A percentile compares a stretch with the other conserved stretches of the same genome.
Conservation (phyloP, 305 asterid genomes). For the Fraxinus greggii region DNA sequence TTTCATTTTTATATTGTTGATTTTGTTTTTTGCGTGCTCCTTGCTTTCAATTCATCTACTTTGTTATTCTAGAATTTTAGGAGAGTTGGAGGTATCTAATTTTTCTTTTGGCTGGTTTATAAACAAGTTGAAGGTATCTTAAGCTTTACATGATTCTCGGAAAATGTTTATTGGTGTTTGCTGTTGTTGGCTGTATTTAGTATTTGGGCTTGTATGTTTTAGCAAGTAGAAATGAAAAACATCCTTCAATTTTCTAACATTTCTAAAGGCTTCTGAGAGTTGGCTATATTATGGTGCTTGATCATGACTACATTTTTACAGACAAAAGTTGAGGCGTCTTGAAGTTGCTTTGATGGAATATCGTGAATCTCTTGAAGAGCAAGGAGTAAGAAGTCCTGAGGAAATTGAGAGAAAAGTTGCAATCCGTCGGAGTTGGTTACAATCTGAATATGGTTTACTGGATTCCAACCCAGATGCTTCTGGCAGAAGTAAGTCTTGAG, state of each 20-base stretch:
- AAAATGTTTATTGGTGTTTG: neutral
- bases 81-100: neutral
- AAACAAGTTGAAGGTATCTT: neutral
- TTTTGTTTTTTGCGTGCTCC: neutral
- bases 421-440: constrained; percentile 56
- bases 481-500: constrained; percentile 54
- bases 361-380: constrained; percentile 90
- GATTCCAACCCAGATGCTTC: constrained; percentile 53
- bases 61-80: neutral
- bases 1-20: neutral
- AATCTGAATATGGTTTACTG: constrained; percentile 66
- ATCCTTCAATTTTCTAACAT: neutral
- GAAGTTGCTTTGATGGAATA: constrained; percentile 89
- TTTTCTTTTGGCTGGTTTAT: neutral
- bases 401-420: constrained; percentile 85
- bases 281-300: constrained; percentile 16
- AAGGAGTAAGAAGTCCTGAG: constrained; percentile 53
- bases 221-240: constrained; percentile 1
- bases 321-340: constrained; percentile 80
- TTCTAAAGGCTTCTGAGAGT: neutral
- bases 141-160: neutral
- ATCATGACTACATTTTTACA: constrained; percentile 31
- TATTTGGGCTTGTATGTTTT: neutral
- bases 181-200: neutral
- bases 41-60: neutral